A percentile compares a stretch with the other conserved stretches of the same genome.
Evolutionary conservation across 306 rosid species (phyloP).

Genomic region (Parietaria judaica): DNA sequence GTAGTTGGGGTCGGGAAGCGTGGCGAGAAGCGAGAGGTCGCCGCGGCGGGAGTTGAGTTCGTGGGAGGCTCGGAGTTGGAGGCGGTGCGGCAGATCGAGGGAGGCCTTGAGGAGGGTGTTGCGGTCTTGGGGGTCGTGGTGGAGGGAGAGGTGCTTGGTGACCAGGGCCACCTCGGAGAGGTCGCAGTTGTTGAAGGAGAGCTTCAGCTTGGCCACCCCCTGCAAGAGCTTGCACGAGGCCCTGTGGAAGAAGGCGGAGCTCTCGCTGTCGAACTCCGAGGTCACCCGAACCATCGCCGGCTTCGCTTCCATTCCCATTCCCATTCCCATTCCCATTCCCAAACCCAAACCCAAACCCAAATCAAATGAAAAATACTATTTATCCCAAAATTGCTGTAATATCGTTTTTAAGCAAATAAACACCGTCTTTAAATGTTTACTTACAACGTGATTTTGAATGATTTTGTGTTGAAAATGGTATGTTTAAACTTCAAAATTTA

Average conservation of each 20-base stretch:
- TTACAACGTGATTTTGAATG: no score
- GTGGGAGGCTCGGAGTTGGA: slow-evolving; percentile 53
- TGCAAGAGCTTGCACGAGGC: slow-evolving; percentile 73
- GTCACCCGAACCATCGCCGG: slow-evolving; percentile 33
- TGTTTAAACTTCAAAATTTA: no score
- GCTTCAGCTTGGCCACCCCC: slow-evolving; percentile 67
- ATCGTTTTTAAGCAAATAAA: no score
- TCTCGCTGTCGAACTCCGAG: slow-evolving; percentile 85
- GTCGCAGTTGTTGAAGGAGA: slow-evolving; percentile 45
- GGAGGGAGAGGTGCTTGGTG: slow-evolving; percentile 59
- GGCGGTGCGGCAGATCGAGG: slow-evolving; percentile 44
- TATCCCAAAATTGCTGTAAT: no score
- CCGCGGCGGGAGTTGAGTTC: slow-evolving; percentile 85
- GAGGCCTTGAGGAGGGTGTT: slow-evolving; percentile 56
- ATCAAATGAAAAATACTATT: no score
- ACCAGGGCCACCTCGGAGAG: slow-evolving; percentile 43
- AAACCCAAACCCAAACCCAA: no score
- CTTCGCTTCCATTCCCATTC: no score
- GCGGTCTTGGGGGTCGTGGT: slow-evolving; percentile 54
- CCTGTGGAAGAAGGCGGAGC: slow-evolving; percentile 57
- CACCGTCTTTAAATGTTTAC: no score
- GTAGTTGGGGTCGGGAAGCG: slow-evolving; percentile 60
- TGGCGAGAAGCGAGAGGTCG: slow-evolving; percentile 52
- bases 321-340: no score
- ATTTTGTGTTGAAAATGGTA: no score